Percentiles rank a stretch among this genome's conserved stretches.
These are phyloP conservation scores for Tetradesmus obliquus DNA, from an alignment of 139 green algal species.

Conservation along the genomic window DNA sequence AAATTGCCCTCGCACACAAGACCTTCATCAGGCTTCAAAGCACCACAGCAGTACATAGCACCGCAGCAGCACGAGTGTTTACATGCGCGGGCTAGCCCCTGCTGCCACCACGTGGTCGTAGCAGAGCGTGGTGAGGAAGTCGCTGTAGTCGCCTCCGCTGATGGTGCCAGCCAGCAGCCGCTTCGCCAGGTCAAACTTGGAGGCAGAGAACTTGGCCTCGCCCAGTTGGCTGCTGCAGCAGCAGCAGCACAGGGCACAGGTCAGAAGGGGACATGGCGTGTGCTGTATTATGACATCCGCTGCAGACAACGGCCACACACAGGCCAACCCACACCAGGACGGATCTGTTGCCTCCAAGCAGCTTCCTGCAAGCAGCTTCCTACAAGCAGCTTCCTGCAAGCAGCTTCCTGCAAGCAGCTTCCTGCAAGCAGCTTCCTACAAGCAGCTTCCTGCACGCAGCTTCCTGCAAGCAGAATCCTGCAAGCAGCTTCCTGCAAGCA, in stretches of 20 bases:
- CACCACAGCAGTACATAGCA: too few species aligned
- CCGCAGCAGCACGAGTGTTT: neutral
- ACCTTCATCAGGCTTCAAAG: neutral
- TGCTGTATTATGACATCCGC: neutral
- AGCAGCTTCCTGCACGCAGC: neutral
- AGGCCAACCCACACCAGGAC: too few species aligned
- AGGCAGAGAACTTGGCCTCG: conserved; percentile 28
- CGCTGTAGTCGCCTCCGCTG: conserved; percentile 54
- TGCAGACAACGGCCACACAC: neutral
- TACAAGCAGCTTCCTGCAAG: neutral
- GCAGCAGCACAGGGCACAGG: neutral
- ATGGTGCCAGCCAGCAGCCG: conserved; percentile 54
- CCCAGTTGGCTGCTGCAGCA: conserved; percentile 46
- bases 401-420: neutral
- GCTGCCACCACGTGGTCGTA: conserved; percentile 62
- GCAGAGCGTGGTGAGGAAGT: conserved; percentile 73
- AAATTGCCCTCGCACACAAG: too few species aligned
- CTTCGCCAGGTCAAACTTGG: conserved; percentile 60
- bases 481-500: too few species aligned
- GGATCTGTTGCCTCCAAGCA: too few species aligned
- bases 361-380: too few species aligned
- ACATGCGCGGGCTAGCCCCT: conserved; percentile 8
- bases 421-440: neutral
- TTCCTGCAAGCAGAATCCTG: neutral
- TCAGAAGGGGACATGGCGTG: neutral